Evolutionary conservation across 2,329 filamentous ascomycete genomes (phyloP).

Genomic region (Aspergillus sojae): DNA sequence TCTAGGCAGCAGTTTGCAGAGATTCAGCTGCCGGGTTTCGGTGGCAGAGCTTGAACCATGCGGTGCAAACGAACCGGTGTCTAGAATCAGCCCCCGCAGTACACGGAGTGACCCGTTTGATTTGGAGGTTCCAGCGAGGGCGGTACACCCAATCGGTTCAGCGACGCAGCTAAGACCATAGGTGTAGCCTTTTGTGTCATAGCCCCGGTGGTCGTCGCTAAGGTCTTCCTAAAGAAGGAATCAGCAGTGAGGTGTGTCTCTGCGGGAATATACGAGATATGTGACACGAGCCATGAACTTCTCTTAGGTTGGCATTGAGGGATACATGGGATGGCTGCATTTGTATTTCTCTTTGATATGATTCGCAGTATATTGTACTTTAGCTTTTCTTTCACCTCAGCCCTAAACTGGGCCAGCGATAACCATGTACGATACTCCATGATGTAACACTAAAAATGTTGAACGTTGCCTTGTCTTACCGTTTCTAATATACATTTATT

Average conservation of each 20-base stretch:
- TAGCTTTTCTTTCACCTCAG: neutral
- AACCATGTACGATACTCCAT: constrained; percentile 1
- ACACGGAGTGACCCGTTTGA: constrained; percentile 41
- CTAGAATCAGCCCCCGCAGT: constrained; percentile 20
- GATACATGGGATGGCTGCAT: neutral
- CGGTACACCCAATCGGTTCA: constrained; percentile 29
- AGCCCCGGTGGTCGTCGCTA: neutral
- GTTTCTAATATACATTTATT: neutral
- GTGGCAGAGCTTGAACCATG: constrained; percentile 9
- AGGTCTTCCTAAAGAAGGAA: too few species aligned
- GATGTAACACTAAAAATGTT: neutral
- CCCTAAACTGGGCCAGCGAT: neutral
- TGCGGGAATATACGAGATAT: constrained; percentile 8
- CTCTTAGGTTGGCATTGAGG: neutral
- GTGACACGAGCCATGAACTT: constrained; percentile 11
- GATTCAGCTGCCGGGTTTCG: constrained; percentile 18
- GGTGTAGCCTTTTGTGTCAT: constrained; percentile 1
- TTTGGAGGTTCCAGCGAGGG: constrained; percentile 34
- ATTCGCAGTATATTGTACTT: constrained; percentile 3
- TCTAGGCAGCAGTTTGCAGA: constrained; percentile 22
- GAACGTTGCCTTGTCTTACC: neutral
- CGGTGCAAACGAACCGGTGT: constrained; percentile 6
- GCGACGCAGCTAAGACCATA: constrained; percentile 7
- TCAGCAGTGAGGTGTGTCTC: neutral
- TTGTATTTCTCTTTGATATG: neutral